Evolutionary conservation across 2,329 filamentous ascomycete species (phyloP), one percentile per base, ranked within the genome.

Genomic region (Graphilbum fragrans): DNA sequence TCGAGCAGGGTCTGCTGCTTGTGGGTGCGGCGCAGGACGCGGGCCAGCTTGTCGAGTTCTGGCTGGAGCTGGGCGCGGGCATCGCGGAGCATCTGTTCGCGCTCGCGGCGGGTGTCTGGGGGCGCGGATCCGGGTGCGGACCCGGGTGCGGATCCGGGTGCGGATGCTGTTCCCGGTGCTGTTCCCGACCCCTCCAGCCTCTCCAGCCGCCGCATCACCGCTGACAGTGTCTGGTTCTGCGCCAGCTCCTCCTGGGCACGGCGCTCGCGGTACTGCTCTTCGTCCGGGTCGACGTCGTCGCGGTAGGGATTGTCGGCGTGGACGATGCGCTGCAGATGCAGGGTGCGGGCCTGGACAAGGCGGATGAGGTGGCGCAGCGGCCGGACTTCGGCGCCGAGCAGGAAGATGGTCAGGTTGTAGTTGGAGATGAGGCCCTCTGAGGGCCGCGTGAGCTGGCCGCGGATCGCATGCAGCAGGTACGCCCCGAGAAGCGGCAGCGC

Each of bases 321-420:
- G 16, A 88, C 82, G 6, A 86, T 63, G 14, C 79, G 76, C 58
- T 96, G 88, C 1, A 95, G 70, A 53, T 88, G 79, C 9, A 93
- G 65, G 3, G 87, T 94, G 27, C 86, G 76, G 14, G 77, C 73
- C 52, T 86, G 80, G 4, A 93, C 71, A 52, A 95, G 73, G 55
- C 80, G 85, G 47, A 94, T 75, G 21, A 93, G 63, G 55, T 95
- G 88, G 1, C 84, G 77, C 38, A 87, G 65, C 0, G 90, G 90
- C 3, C 85, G 80, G 22, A 95, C 67, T 60, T 96, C 90, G 4
- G 90, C 84, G 1, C 83, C 85, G 17, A 94, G 70, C 3, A 94
- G 67, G 58, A 95, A 96, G 40, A 96, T 85, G 12, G 82, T 87
- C 41, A 96, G 69, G 58, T 95, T 95, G 62, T 90, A 93, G 58